Conservation (phyloP, 2,329 filamentous ascomycete genomes). For the Aspergillus sp. region DNA sequence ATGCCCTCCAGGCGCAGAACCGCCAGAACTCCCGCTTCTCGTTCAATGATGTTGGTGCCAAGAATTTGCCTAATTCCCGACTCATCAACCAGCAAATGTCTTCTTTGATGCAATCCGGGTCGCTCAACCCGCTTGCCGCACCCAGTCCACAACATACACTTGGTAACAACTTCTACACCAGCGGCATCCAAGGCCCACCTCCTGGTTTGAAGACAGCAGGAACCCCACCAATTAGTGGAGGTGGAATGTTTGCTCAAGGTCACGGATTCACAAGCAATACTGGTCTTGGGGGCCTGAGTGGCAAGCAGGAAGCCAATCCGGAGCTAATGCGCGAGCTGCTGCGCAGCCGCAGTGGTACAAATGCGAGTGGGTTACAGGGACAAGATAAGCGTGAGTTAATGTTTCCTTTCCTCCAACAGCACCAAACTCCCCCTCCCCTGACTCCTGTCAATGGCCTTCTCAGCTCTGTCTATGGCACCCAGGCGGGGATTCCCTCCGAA, state of each 20-base stretch:
- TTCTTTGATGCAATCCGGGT: constrained; percentile 42
- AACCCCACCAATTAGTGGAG: constrained; percentile 80
- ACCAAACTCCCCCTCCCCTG: constrained; percentile 86
- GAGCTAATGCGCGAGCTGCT: constrained; percentile 83
- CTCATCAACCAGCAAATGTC: constrained; percentile 56
- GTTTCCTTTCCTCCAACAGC: constrained; percentile 88
- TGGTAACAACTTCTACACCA: constrained; percentile 75
- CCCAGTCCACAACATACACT: constrained; percentile 47
- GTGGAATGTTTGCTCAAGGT: constrained; percentile 86
- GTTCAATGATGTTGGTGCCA: constrained; percentile 73
- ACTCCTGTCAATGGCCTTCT: constrained; percentile 89
- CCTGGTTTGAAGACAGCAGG: constrained; percentile 94
- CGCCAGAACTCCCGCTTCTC: constrained; percentile 86
- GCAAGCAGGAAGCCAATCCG: constrained; percentile 72
- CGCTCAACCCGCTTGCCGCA: constrained; percentile 42
- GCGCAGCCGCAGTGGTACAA: constrained; percentile 65
- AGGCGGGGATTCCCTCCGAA: constrained; percentile 86
- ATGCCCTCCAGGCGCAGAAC: constrained; percentile 69
- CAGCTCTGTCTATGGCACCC: constrained; percentile 87
- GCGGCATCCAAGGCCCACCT: constrained; percentile 87
- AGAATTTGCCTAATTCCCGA: constrained; percentile 64
- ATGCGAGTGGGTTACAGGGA: constrained; percentile 68
- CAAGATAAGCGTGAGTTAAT: constrained; percentile 99
- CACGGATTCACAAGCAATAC: constrained; percentile 74
- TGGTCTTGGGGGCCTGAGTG: constrained; percentile 64